These are phyloP conservation scores for Maudiozyma serrabonitensis DNA, from an alignment of 805 yeast species.

Conservation along the genomic window DNA sequence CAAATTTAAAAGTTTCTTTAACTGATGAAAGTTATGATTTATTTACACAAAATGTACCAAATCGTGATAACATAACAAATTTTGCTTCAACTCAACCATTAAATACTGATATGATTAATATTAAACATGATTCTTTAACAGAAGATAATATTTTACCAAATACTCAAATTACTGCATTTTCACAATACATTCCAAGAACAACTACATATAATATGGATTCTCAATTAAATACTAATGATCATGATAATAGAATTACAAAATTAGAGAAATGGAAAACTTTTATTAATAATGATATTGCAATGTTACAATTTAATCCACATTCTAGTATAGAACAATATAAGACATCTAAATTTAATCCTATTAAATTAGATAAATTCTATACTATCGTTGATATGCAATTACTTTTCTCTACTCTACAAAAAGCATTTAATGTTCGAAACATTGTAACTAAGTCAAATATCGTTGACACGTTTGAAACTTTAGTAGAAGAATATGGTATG, in stretches of 20 bases:
- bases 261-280: constrained; percentile 19
- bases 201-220: not conserved
- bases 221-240: not conserved
- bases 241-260: constrained; percentile 3
- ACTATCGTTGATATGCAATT: constrained; percentile 19
- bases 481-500: constrained; percentile 6
- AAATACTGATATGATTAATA: constrained; percentile 30
- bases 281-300: constrained; percentile 20
- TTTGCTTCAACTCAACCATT: constrained; percentile 39
- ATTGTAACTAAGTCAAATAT: constrained; percentile 20
- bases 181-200: constrained; percentile 4
- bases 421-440: constrained; percentile 17
- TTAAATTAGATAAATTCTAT: constrained; percentile 25
- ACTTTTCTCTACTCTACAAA: constrained; percentile 24
- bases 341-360: constrained; percentile 14
- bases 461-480: constrained; percentile 11
- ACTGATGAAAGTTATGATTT: constrained; percentile 37
- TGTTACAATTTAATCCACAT: constrained; percentile 16
- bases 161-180: constrained; percentile 17
- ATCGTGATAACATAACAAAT: not conserved
- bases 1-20: constrained; percentile 43
- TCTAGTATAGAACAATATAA: constrained; percentile 1
- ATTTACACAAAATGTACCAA: constrained; percentile 5
- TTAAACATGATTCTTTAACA: constrained; percentile 19
- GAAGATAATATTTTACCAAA: constrained; percentile 4